Evolutionary conservation across 1,284 basidiomycete species (phyloP), one percentile per base, ranked within the genome.

Genomic region (Ceratorhiza oryzae-sativae): DNA sequence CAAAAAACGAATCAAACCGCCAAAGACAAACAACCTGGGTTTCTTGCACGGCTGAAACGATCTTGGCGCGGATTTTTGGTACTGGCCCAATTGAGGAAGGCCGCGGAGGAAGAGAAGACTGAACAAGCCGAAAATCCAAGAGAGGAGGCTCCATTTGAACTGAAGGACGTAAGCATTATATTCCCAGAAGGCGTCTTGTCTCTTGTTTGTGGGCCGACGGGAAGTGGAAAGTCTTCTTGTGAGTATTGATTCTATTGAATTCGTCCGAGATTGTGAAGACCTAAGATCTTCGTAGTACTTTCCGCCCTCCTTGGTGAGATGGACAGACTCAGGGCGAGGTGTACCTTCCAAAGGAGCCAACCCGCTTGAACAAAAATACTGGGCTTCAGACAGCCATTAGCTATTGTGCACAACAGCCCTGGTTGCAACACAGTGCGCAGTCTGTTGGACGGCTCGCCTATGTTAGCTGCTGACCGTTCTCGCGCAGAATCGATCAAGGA

Each of bases 351-450:
- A 74, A 74, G 53, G 41, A 48, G n/a, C 71, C 71, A 4, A 46
- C 34, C 2, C 18, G 41, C 6, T 3, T 74, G 10, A 63, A 74
- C 60, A 25, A 36, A 12, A 49, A 70, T 3, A 73, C 71, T 2
- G 72, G 72, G 8, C 42, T 74, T 41, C 49, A 36, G 6, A 53
- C 42, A 10, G 45, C 25, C 10, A 39, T 74, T 15, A 72, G 71
- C 25, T 74, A 59, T 41, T 72, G 71, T 34, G 73, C 73, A 3
- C 73, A 74, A 45, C 65, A 61, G 15, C 73, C 73, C 10, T 74
- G 73, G 73, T 48, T 74, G n/a, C 49, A 74, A 41, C 65, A 71
- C 53, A 36, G 60, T 42, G 51, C 25, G 46, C 55, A n/a, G 6
- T 9, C 9, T 10, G 2, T 8, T 15, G 39, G 8, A 8, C 18